phyloP scores from a whole-genome alignment of 495 filamentous ascomycete genomes.

The Aspergillus sclerotiicarbonarius region DNA sequence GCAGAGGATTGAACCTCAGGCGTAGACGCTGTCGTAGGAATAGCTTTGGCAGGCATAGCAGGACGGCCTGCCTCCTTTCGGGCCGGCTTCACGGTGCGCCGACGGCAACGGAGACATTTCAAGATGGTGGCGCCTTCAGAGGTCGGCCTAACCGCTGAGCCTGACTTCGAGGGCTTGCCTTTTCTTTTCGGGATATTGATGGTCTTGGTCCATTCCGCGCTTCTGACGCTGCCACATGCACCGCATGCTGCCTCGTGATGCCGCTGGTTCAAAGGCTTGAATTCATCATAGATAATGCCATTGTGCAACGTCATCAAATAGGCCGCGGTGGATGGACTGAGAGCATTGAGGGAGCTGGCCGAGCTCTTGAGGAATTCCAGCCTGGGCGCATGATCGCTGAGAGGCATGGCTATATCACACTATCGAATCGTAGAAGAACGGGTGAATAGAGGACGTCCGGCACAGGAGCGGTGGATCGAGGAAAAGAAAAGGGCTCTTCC shows the following conservation, averaged over 20 bases:
- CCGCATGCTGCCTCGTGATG: slow-evolving; percentile 45
- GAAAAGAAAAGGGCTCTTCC: not conserved
- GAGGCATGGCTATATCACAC: slow-evolving; percentile 26
- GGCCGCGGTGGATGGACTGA: slow-evolving; percentile 49
- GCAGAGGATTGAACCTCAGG: slow-evolving; percentile 11
- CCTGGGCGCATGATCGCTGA: slow-evolving; percentile 32
- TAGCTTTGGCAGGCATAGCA: slow-evolving; percentile 4
- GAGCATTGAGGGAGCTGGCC: slow-evolving; percentile 36
- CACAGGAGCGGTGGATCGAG: not conserved
- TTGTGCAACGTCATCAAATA: slow-evolving; percentile 45
- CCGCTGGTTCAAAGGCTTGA: slow-evolving; percentile 35
- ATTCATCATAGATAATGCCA: slow-evolving; percentile 38
- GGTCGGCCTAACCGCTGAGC: slow-evolving; percentile 6
- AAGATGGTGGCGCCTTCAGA: slow-evolving; percentile 32
- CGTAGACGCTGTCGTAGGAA: slow-evolving; percentile 6
- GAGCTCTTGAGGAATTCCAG: slow-evolving; percentile 47
- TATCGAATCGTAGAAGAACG: not conserved
- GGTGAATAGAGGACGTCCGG: not conserved
- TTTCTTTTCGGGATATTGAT: slow-evolving; percentile 28
- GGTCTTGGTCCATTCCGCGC: slow-evolving; percentile 41
- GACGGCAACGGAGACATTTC: slow-evolving; percentile 40
- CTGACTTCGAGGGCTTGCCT: slow-evolving; percentile 12
- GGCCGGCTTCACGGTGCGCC: slow-evolving; percentile 29
- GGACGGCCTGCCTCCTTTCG: slow-evolving; percentile 14
- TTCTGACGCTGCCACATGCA: slow-evolving; percentile 51